These are phyloP conservation scores for Ophiostoma sp. DNA, from an alignment of 2,329 filamentous ascomycete genomes.

Conservation along the genomic window DNA sequence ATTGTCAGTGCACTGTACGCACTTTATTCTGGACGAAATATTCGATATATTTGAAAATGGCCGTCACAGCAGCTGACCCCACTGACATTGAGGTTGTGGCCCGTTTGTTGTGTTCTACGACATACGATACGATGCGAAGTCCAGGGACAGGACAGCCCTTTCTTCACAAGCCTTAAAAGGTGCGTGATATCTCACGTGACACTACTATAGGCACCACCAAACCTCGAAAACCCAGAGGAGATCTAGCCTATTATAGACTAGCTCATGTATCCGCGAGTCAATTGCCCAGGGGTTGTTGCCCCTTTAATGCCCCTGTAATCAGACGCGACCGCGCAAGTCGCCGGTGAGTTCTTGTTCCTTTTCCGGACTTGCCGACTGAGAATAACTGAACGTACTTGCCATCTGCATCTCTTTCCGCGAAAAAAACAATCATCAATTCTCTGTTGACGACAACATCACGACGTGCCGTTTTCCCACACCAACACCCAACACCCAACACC, in stretches of 20 bases:
- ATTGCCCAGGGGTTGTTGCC: not conserved
- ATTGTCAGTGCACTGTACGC: no score
- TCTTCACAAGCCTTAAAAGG: not conserved
- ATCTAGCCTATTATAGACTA: not conserved
- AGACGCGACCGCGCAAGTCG: not conserved
- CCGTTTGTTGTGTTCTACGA: no score
- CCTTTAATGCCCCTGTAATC: constrained; percentile 15
- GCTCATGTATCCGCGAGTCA: not conserved
- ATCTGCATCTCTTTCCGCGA: not conserved
- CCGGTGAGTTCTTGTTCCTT: not conserved
- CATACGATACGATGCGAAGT: no score
- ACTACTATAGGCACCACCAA: not conserved
- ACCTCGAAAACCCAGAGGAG: not conserved
- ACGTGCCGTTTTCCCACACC: not conserved
- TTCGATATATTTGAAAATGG: not conserved
- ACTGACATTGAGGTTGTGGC: not conserved
- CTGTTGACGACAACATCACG: not conserved
- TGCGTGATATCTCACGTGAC: not conserved
- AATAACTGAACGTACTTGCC: not conserved
- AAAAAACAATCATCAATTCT: not conserved
- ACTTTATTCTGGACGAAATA: no score
- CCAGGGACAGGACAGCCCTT: no score
- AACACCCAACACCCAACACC: not conserved
- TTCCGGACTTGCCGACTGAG: not conserved
- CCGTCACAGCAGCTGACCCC: not conserved